Evolutionary conservation across 495 filamentous ascomycete genomes (phyloP), one percentile per base, ranked within the genome.

Genomic region (Melanomma pulvis-pyrius): DNA sequence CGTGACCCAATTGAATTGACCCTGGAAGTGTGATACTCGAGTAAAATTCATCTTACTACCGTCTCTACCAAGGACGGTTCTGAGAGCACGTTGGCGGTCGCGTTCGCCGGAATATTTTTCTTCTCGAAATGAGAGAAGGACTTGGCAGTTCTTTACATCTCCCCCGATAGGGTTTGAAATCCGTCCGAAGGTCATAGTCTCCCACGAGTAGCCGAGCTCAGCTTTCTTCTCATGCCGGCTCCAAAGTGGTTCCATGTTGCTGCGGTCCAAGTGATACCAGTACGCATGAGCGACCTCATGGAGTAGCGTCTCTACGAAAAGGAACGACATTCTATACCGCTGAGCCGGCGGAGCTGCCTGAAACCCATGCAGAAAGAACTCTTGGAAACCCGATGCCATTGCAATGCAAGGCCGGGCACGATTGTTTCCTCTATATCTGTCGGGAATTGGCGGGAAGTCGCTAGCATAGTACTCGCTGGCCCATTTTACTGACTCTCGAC

Each of bases 281-380:
- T 69, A 64, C 6, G 66, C 66, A 39, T 69, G 66, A 5, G 54
- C 61, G 30, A 58, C 13, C 36, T 69, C 66, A 39, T 69, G 66
- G 8, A 63, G 41, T 6, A 69, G 2, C 2, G 66, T 64, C 11
- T 13, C 9, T 9, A 54, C 53, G n/a, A 69, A 59, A n/a, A 69
- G 19, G 30, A 63, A 69, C 25, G 11, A 13, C 5, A 49, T 47
- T 19, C 66, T 24, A 48, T 69, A 69, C 32, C 41, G 15, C 15
- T 39, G 17, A 5, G 36, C 50, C n/a, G 9, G 41, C 0, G 47
- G 34, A 0, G 36, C 47, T 19, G 19, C n/a, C 6, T 26, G 28
- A 24, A 52, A 21, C 21, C 46, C 39, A 15, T 50, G 9, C 39
- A 6, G 22, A 19, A 63, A 52, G 52, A 50, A 68, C 11, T 63